phyloP scores from a whole-genome alignment of 1,139 yeast genomes.

The Kodamaea derodonti region DNA sequence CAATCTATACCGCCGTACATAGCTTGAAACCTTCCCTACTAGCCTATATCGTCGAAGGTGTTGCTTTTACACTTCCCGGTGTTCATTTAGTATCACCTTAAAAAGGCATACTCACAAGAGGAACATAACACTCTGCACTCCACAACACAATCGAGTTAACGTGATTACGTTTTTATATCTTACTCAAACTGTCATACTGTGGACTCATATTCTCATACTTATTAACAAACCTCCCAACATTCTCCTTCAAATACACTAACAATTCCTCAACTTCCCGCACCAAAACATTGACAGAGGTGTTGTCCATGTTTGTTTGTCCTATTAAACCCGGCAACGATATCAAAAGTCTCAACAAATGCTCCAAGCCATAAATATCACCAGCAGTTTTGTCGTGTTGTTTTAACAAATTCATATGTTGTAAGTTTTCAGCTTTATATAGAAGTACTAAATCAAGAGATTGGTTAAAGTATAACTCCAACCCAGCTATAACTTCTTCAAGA shows the following conservation, averaged over 20 bases:
- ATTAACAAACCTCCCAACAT: conserved; percentile 43
- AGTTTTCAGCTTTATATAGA: conserved; percentile 79
- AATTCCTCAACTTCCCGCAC: conserved; percentile 44
- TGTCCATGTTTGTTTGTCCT: conserved; percentile 78
- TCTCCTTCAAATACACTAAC: conserved; percentile 49
- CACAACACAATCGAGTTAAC: too few relatives aligned
- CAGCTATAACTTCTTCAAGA: conserved; percentile 62
- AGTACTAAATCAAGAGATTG: conserved; percentile 67
- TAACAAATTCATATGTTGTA: conserved; percentile 64
- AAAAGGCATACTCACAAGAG: too few relatives aligned
- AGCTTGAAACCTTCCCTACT: too few relatives aligned
- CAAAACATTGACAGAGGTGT: conserved; percentile 57
- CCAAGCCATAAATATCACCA: conserved; percentile 65
- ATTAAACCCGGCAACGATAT: conserved; percentile 79
- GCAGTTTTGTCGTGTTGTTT: conserved; percentile 28
- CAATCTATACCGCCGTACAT: too few relatives aligned
- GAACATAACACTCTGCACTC: too few relatives aligned
- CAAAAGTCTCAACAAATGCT: conserved; percentile 70
- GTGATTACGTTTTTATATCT: conserved; percentile 10
- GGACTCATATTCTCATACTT: conserved; percentile 59
- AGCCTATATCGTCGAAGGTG: too few relatives aligned
- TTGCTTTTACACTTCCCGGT: too few relatives aligned
- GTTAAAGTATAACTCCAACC: conserved; percentile 75
- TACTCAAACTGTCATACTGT: conserved; percentile 50
- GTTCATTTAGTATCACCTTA: too few relatives aligned